Base-by-base conservation (phyloP, 257 asterid species). In the Plectranthus barbatus region DNA sequence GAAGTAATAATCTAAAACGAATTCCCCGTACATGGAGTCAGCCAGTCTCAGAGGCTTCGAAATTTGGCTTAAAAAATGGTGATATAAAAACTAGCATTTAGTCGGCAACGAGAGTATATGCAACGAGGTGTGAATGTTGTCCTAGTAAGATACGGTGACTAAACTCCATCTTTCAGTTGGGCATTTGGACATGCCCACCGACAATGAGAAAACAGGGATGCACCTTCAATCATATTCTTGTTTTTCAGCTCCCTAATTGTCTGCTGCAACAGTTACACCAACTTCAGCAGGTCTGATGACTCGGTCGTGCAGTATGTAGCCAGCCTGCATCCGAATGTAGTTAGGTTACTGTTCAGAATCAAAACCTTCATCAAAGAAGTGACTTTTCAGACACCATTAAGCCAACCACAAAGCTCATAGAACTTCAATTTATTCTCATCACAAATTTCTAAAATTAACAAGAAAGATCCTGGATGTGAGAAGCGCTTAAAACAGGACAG, bases 211-310 rank as follows among this genome's bases (percentile, higher is more conserved):
- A 39, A 36, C 68, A 40, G 24, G 24, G 31, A 26, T 26, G 31
- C 31, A 26, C 3, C 31, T 26, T 1, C 31, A 26, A 26, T 26
- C 31, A 26, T 1, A 26, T 26, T 1, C 31, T 21, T 58, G 57
- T 6, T 9, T 23, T 47, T 68, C 80, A 19, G 71, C 73, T 48
- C 62, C 42, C 68, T 72, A 47, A 37, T 60, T 65, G 68, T 79
- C 74, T 2, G 55, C 71, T 31, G 81, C 74, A 7, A 59, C 77
- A 6, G 92, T 80, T 51, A 90, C 97, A 29, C 96, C 96, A 67
- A 90, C 97, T 74, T 90, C 97, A 42, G 97, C 97, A 36, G 96
- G 95, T 52, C 96, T 74, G 36, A 87, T 70, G 37, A 87, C 72
- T 64, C 95, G 83, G 47, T 87, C 92, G 59, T 87, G 92, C 68